Percentiles rank a stretch among this genome's conserved stretches.
These are phyloP conservation scores for Tanozyma kutaoensis DNA, from an alignment of 805 yeast genomes.

Conservation along the genomic window DNA sequence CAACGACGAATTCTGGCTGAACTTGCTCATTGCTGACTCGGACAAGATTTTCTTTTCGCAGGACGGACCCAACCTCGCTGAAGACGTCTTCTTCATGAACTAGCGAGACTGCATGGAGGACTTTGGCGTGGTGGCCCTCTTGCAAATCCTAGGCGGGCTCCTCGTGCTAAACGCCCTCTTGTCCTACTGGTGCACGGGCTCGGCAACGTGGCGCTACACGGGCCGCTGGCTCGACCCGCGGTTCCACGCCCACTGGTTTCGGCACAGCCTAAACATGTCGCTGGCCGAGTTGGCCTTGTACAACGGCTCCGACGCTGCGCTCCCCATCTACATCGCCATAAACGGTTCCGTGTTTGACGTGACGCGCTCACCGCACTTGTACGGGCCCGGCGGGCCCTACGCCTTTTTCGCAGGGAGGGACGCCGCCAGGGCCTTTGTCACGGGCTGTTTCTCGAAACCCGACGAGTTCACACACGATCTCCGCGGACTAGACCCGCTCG, in stretches of 20 bases:
- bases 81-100: background rate
- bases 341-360: constrained; percentile 59
- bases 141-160: constrained; percentile 32
- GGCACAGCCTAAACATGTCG: constrained; percentile 18
- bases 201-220: constrained; percentile 48
- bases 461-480: constrained; percentile 55
- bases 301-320: constrained; percentile 32
- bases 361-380: constrained; percentile 30
- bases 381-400: constrained; percentile 50
- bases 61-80: constrained; percentile 2
- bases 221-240: constrained; percentile 34
- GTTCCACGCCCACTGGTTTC: constrained; percentile 19
- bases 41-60: constrained; percentile 21
- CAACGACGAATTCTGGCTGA: constrained; percentile 66
- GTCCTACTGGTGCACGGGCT: constrained; percentile 47
- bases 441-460: constrained; percentile 47
- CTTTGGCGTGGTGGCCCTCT: constrained; percentile 24
- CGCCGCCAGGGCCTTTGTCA: constrained; percentile 54
- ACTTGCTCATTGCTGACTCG: constrained; percentile 25
- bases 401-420: constrained; percentile 49
- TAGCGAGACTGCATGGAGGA: constrained; percentile 3
- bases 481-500: constrained; percentile 38
- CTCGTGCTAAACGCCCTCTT: constrained; percentile 30
- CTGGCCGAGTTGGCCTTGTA: constrained; percentile 32
- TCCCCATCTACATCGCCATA: constrained; percentile 47